Percentiles rank a stretch among this genome's conserved stretches.
Conservation (phyloP, 2,329 filamentous ascomycete genomes). For the Venturia effusa region DNA sequence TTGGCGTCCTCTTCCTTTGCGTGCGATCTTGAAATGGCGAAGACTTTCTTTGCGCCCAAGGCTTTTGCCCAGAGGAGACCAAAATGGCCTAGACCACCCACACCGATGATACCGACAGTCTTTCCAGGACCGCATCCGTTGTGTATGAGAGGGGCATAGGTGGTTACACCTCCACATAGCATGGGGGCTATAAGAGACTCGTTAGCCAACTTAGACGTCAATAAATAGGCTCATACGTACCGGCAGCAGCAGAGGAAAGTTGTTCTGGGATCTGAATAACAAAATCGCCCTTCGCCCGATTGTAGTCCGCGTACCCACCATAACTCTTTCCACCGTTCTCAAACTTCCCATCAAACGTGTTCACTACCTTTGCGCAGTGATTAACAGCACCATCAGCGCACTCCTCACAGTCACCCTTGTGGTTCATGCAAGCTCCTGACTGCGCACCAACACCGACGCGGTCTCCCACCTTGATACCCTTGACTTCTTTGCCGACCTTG, state of each 20-base stretch:
- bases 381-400: constrained; percentile 37
- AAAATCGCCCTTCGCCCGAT: constrained; percentile 48
- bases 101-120: constrained; percentile 55
- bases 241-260: constrained; percentile 35
- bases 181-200: constrained; percentile 50
- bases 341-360: constrained; percentile 50
- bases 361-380: constrained; percentile 24
- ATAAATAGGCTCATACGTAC: neutral
- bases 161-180: constrained; percentile 67
- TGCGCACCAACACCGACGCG: constrained; percentile 41
- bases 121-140: constrained; percentile 59
- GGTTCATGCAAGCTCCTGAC: constrained; percentile 34
- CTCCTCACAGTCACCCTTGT: constrained; percentile 36
- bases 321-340: constrained; percentile 52
- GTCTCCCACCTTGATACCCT: constrained; percentile 27
- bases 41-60: constrained; percentile 53
- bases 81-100: constrained; percentile 66
- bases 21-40: constrained; percentile 47
- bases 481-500: constrained; percentile 35
- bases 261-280: constrained; percentile 44
- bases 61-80: constrained; percentile 60
- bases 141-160: constrained; percentile 56
- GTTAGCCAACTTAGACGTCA: constrained; percentile 24
- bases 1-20: constrained; percentile 47
- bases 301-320: constrained; percentile 50